Evolutionary conservation across 805 yeast genomes (phyloP), one percentile per base, ranked within the genome.

Genomic region (Kuraishia floccosa): DNA sequence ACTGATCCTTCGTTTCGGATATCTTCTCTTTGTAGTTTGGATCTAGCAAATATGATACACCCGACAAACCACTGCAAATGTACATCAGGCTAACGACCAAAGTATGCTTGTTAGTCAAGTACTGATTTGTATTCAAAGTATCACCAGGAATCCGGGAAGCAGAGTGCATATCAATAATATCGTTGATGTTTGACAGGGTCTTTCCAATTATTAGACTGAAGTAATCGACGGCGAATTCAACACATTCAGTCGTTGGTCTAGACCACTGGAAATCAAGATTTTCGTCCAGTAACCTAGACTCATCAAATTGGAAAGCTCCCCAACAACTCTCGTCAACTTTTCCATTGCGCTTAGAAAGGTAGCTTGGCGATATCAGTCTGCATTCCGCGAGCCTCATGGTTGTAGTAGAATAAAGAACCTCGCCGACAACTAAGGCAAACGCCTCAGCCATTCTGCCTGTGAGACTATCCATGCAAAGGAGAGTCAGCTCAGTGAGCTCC

Each of bases 211-310:
- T 30, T 2, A 16, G 13, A 11, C 25, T 34, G 8, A 34, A 25
- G 9, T 21, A 12, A 15, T 34, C 25, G 10, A 30, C 33, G 11
- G 36, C 36, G 27, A 34, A 30, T 12, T 66, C 37, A 2, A 83
- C 56, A 28, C 78, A 86, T 2, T 43, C 52, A 2, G 51, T 52
- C 1, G 61, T 46, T 0, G 97, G 96, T 1, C 64, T 49, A 43
- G 76, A 84, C 98, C 98, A 89, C 1, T 63, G 56, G 39, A 85
- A 75, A 1, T 61, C 43, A 21, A 81, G 49, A 37, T 69, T 66
- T 10, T 65, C 66, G 9, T 44, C 34, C 1, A 60, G 46, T 32
- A 76, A 72, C 38, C 83, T 60, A 13, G 51, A 43, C 0, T 60
- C 52, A 37, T 67, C 70, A 41, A 76, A 72, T 40, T 78, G 85